These are phyloP conservation scores for Nannizziopsis arthrosporioides DNA, from an alignment of 2,329 filamentous ascomycete species.

Conservation along the genomic window DNA sequence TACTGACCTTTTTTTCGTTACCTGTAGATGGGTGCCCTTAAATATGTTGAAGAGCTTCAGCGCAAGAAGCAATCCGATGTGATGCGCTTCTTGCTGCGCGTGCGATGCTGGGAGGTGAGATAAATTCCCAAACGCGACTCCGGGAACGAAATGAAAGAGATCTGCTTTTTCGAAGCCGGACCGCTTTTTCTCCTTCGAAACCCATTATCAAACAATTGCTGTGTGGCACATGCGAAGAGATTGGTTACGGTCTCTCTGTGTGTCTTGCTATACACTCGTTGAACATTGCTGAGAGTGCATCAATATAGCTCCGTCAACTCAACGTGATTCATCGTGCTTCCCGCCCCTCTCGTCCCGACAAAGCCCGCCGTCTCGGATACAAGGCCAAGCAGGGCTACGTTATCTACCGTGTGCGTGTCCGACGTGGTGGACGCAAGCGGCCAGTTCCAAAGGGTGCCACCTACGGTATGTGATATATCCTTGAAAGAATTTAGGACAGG, in stretches of 20 bases:
- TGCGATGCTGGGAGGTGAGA: conserved; percentile 96
- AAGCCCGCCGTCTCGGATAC: conserved; percentile 99
- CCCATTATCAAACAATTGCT: neutral
- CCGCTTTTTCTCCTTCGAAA: conserved; percentile 1
- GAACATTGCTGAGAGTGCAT: conserved; percentile 99
- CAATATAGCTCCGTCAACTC: conserved; percentile 99
- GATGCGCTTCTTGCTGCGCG: conserved; percentile 98
- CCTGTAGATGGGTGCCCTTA: conserved; percentile 90
- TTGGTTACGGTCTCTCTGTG: conserved; percentile 27
- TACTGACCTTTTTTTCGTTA: neutral
- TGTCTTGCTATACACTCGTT: conserved; percentile 95
- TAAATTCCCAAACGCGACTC: conserved; percentile 11
- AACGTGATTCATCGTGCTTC: conserved; percentile 99
- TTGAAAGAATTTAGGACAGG: neutral
- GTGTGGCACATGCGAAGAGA: conserved; percentile 14
- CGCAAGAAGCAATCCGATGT: conserved; percentile 99
- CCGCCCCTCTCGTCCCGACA: conserved; percentile 75
- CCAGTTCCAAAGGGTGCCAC: conserved; percentile 96
- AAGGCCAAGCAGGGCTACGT: conserved; percentile 99
- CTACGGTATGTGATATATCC: conserved; percentile 58
- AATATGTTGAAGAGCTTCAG: conserved; percentile 99
- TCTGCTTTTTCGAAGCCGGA: neutral
- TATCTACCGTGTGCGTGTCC: conserved; percentile 97
- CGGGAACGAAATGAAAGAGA: conserved; percentile 2
- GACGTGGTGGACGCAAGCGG: conserved; percentile 97